A percentile compares a stretch with the other conserved stretches of the same genome.
Conservation (phyloP, 2,329 filamentous ascomycete species). For the Colletotrichum sp. region DNA sequence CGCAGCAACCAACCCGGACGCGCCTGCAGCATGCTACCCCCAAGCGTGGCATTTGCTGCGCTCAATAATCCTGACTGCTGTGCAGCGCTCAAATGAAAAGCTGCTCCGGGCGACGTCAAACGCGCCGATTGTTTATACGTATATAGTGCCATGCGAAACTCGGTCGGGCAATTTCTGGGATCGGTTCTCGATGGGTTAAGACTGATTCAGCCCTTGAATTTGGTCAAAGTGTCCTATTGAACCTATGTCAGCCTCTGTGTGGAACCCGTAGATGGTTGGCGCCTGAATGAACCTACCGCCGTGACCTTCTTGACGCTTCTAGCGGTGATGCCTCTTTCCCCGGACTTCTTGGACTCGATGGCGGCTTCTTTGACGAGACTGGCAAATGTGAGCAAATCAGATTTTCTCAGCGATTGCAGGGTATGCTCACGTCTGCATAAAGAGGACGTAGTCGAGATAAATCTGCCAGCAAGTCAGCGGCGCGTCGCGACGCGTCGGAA, state of each 20-base stretch:
- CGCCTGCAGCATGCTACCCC: background rate
- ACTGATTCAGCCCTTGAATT: constrained; percentile 62
- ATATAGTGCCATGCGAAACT: background rate
- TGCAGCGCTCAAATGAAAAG: background rate
- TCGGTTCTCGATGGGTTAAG: background rate
- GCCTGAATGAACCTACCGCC: constrained; percentile 56
- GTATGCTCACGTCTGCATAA: constrained; percentile 67
- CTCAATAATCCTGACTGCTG: background rate
- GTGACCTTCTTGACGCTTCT: constrained; percentile 80
- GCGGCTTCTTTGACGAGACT: constrained; percentile 76
- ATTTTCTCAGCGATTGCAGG: background rate
- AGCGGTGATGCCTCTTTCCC: constrained; percentile 76
- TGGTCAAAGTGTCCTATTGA: constrained; percentile 65
- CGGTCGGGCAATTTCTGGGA: background rate
- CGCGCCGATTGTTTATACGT: background rate
- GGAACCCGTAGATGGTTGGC: background rate
- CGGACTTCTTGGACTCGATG: constrained; percentile 75
- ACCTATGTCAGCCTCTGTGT: background rate
- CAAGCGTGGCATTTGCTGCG: background rate
- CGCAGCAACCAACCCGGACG: background rate
- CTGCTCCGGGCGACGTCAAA: background rate
- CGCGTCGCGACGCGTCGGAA: constrained; percentile 27
- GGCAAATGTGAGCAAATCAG: background rate
- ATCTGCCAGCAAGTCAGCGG: constrained; percentile 58
- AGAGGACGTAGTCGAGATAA: constrained; percentile 83